Base-by-base conservation (phyloP, 805 yeast genomes). In the Saturnispora halmiae region DNA sequence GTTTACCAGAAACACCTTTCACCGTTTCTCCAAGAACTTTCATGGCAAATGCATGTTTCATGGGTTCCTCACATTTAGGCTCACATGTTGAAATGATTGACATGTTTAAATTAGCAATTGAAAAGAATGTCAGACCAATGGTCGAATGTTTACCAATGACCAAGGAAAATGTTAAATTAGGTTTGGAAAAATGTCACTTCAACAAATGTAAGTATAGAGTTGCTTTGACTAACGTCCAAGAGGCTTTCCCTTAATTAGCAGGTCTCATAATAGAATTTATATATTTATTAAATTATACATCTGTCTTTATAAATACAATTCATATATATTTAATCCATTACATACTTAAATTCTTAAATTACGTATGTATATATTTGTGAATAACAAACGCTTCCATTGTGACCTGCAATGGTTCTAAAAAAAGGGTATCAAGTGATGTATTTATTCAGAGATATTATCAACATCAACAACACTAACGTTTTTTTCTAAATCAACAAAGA, bases 151-250 rank as follows among this genome's bases (percentile, higher is more conserved):
- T 80, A 37, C 73, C 75, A 21, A 67, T 79, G 48, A 59, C 64
- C 40, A 77, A 66, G 48, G 72, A 61, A 34, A 72, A 72, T 51
- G 74, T 75, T 37, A 64, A 69, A 28, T 63, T 69, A 49, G 83
- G 77, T 3, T 67, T 79, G 56, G 67, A 69, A 32, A 72, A 75
- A 55, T 66, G 75, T 41, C 67, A 70, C 42, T 46, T 59, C 16
- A 76, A 79, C 52, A 77, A 77, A 46, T 77, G 76, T 34, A 71
- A 72, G 50, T 79, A 77, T 58, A 71, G 86, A 65, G 75, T 73
- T 52, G 78, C 79, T 8, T 63, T 80, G 47, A 69, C 72, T 42
- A 75, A 73, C 16, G 77, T 63, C 58, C 73, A 74, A 51, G 63
- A 71, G 53, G 70, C 63, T 3, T 71, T 71, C 34, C 29, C 34